phyloP scores from a whole-genome alignment of 257 asterid genomes.

The Solanum dulcamara region DNA sequence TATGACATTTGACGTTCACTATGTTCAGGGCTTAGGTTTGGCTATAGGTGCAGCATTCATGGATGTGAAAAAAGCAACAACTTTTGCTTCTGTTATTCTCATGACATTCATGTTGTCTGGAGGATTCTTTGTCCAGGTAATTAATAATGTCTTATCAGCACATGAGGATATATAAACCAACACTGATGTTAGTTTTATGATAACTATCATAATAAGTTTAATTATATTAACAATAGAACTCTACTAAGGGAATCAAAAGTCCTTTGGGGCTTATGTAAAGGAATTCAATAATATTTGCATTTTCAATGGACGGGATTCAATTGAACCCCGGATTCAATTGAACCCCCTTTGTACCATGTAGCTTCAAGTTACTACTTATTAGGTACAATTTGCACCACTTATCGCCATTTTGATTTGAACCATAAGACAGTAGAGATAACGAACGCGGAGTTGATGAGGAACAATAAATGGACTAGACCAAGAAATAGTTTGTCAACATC shows the following conservation, averaged over 20 bases:
- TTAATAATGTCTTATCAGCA: not conserved
- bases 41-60: slow-evolving; percentile 35
- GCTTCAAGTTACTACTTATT: not conserved
- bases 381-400: not conserved
- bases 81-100: slow-evolving; percentile 33
- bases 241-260: no score
- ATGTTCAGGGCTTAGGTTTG: slow-evolving; percentile 23
- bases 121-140: slow-evolving; percentile 33
- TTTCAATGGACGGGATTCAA: not conserved
- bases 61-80: slow-evolving; percentile 35
- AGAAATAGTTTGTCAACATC: not conserved
- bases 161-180: not conserved
- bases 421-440: not conserved
- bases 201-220: not conserved
- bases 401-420: not conserved
- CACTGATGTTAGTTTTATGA: not conserved
- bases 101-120: slow-evolving; percentile 36
- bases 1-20: not conserved
- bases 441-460: not conserved
- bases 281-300: not conserved
- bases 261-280: no score
- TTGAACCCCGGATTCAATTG: not conserved
- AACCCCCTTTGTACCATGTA: not conserved
- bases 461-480: not conserved
- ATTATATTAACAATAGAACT: not conserved